Conservation (phyloP, 2,329 filamentous ascomycete species). For the Colletotrichum orbiculare region DNA sequence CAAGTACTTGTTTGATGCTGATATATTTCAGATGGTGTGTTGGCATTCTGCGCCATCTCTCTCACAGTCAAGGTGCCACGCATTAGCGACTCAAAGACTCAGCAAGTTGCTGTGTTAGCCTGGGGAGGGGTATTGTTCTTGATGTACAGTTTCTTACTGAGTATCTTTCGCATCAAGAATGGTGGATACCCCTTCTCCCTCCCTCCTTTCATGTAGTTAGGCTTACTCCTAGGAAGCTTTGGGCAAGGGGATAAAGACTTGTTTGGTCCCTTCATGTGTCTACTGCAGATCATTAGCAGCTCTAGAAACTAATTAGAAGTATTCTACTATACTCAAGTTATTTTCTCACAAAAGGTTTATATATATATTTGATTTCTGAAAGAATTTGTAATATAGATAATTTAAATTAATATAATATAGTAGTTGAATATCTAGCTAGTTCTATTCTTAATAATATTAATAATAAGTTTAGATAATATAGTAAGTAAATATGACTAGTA, state of each 20-base stretch:
- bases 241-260: not conserved
- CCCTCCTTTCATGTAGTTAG: slow-evolving; percentile 79
- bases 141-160: slow-evolving; percentile 94
- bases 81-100: slow-evolving; percentile 79
- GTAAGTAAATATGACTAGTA: no score
- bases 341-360: no score
- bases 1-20: slow-evolving; percentile 49
- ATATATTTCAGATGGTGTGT: slow-evolving; percentile 67
- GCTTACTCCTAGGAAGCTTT: not conserved
- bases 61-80: slow-evolving; percentile 93
- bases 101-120: slow-evolving; percentile 83
- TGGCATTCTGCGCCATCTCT: slow-evolving; percentile 92
- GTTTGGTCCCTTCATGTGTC: not conserved
- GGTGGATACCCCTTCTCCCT: slow-evolving; percentile 93
- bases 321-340: no score
- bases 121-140: slow-evolving; percentile 83
- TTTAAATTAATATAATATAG: no score
- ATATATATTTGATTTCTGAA: no score
- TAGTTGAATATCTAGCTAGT: no score
- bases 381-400: no score
- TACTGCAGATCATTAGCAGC: not conserved
- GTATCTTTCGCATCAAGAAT: slow-evolving; percentile 95
- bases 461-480: no score
- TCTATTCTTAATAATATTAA: no score
- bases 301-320: no score